Conservation (phyloP, 2,329 filamentous ascomycete genomes). For the Stylonectria norvegica region DNA sequence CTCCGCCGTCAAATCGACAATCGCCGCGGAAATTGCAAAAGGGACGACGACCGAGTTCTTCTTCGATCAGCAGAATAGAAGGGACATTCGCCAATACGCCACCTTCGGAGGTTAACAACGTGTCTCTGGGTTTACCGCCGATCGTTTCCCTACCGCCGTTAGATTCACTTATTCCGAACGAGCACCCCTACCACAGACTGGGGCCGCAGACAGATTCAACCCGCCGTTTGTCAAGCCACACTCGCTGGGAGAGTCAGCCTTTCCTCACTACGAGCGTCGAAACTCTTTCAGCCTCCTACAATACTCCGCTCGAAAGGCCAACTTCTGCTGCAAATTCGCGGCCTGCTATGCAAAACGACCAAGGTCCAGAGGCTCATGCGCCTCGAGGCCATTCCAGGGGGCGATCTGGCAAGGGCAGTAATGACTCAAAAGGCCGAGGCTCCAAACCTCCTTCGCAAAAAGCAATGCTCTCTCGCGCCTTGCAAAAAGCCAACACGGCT, state of each 20-base stretch:
- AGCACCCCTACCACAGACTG: slow-evolving; percentile 17
- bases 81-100: slow-evolving; percentile 4
- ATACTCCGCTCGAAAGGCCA: slow-evolving; percentile 15
- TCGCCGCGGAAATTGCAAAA: slow-evolving; percentile 39
- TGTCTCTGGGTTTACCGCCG: slow-evolving; percentile 21
- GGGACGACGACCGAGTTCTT: slow-evolving; percentile 31
- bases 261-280: slow-evolving; percentile 14
- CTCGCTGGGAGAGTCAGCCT: slow-evolving; percentile 29
- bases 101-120: slow-evolving; percentile 12
- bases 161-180: slow-evolving; percentile 19
- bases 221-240: slow-evolving; percentile 21
- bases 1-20: slow-evolving; percentile 27
- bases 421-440: slow-evolving; percentile 28
- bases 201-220: slow-evolving; percentile 24
- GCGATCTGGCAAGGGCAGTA: slow-evolving; percentile 33
- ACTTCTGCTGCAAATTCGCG: slow-evolving; percentile 9
- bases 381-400: slow-evolving; percentile 32
- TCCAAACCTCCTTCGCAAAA: slow-evolving; percentile 72
- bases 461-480: slow-evolving; percentile 90
- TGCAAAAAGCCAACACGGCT: slow-evolving; percentile 93
- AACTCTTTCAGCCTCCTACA: slow-evolving; percentile 14
- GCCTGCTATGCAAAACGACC: slow-evolving; percentile 31
- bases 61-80: slow-evolving; percentile 14
- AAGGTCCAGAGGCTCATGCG: slow-evolving; percentile 27
- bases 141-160: slow-evolving; percentile 25